Base-by-base conservation (phyloP, 129 eudicot genomes). In the Mikania micrantha region DNA sequence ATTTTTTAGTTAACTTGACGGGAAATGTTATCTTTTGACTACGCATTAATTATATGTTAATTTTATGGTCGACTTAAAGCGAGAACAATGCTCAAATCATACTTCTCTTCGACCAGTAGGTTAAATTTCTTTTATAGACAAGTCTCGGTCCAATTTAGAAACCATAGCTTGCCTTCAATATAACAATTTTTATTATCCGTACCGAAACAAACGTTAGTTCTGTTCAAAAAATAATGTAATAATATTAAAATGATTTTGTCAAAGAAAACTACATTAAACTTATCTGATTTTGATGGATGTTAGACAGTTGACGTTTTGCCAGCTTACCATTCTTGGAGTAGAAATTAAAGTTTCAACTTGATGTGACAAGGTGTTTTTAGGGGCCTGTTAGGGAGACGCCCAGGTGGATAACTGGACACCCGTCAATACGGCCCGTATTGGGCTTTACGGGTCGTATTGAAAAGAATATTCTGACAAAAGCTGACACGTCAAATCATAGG, bases 291-390 rank as follows among this genome's bases (percentile, higher is more conserved):
- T 21, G 49, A 50, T 50, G 34, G 40, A 36, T 21, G 7, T 50
- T 9, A 36, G 3, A 10, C 9, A n/a, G 9, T 34, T 22, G 22
- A 22, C 34, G 36, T 70, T 2, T 60, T 20, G 36, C 69, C 69
- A 4, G 35, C 60, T 60, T 21, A 21, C 52, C 61, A 45, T 72
- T 42, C 79, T 66, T 74, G 39, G 61, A 74, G 79, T 74, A 58
- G 25, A 74, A 57, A 57, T 60, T 20, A 66, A 22, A 74, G 29
- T 56, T 28, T 40, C 16, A 42, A 61, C 34, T 66, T 74, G 41
- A 41, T 38, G 54, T 64, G 72, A 64, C 60, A 74, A n/a, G 57
- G 53, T 28, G 65, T 53, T 74, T 65, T n/a, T n/a, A n/a, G n/a
- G n/a, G n/a, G n/a, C n/a, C n/a, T n/a, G n/a, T n/a, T n/a, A n/a